A percentile compares a stretch with the other conserved stretches of the same genome.
Evolutionary conservation across 2,329 filamentous ascomycete genomes (phyloP).

Genomic region (Sporothrix euskadiensis): DNA sequence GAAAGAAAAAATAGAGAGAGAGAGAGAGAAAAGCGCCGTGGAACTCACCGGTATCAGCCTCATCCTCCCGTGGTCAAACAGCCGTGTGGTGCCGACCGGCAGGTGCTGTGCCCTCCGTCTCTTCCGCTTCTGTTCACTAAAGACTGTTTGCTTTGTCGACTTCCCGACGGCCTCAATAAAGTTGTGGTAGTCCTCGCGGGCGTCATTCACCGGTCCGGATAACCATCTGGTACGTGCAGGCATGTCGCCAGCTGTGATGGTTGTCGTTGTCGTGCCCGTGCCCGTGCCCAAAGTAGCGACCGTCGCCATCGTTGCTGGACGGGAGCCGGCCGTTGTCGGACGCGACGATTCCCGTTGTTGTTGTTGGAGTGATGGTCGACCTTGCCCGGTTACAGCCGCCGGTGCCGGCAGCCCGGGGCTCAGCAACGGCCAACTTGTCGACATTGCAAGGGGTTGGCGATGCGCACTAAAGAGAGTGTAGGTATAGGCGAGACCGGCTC

Average conservation of each 20-base stretch:
- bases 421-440: constrained; percentile 25
- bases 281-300: not conserved
- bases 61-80: constrained; percentile 30
- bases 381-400: not conserved
- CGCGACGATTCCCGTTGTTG: not conserved
- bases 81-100: constrained; percentile 30
- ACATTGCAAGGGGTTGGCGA: not conserved
- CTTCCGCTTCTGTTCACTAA: not conserved
- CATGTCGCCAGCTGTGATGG: not conserved
- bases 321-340: not conserved
- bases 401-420: constrained; percentile 9
- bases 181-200: constrained; percentile 28
- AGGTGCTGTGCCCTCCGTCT: not conserved
- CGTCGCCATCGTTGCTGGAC: not conserved
- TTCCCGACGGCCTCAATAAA: constrained; percentile 29
- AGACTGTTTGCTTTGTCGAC: constrained; percentile 11
- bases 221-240: not conserved
- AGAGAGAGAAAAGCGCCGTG: too few relatives aligned
- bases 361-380: not conserved
- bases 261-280: not conserved
- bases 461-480: not conserved
- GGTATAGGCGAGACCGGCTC: not conserved
- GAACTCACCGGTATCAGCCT: constrained; percentile 17
- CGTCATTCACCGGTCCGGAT: constrained; percentile 14
- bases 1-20: too few relatives aligned